Evolutionary conservation across 2,329 filamentous ascomycete species (phyloP).

Genomic region (Cadophora malorum): DNA sequence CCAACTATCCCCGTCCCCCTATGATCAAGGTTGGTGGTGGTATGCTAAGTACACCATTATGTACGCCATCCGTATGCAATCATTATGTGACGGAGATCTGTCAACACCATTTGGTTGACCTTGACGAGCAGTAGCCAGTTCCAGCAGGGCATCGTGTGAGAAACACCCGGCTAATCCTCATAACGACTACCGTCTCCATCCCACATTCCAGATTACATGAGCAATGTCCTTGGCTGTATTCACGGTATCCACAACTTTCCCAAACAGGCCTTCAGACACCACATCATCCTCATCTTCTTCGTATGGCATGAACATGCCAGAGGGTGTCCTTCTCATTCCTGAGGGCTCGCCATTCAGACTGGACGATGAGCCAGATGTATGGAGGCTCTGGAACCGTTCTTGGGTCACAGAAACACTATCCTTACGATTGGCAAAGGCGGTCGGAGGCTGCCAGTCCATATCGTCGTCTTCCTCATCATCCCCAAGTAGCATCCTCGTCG

Average conservation of each 20-base stretch:
- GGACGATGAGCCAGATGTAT: slow-evolving; percentile 47
- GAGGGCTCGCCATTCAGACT: slow-evolving; percentile 54
- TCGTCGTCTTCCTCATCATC: slow-evolving; percentile 56
- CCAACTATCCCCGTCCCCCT: neutral
- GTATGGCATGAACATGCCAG: slow-evolving; percentile 91
- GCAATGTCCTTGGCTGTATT: slow-evolving; percentile 75
- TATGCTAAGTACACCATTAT: slow-evolving; percentile 32
- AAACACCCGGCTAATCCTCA: slow-evolving; percentile 22
- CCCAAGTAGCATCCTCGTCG: slow-evolving; percentile 63
- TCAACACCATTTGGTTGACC: slow-evolving; percentile 10
- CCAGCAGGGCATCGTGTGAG: neutral
- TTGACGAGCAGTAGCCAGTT: neutral
- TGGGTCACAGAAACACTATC: slow-evolving; percentile 42
- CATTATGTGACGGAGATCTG: slow-evolving; percentile 25
- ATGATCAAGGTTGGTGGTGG: slow-evolving; percentile 23
- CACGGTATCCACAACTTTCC: slow-evolving; percentile 51
- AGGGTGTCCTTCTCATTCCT: slow-evolving; percentile 78
- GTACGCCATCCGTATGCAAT: slow-evolving; percentile 33
- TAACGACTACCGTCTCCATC: slow-evolving; percentile 43
- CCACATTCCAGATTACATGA: slow-evolving; percentile 72
- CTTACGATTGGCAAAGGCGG: slow-evolving; percentile 38
- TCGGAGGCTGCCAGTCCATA: slow-evolving; percentile 56
- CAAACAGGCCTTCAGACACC: slow-evolving; percentile 60
- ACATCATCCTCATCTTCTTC: slow-evolving; percentile 73
- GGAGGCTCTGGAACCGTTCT: slow-evolving; percentile 40